Percentiles rank a stretch among this genome's conserved stretches.
These are phyloP conservation scores for Russula earlei DNA, from an alignment of 768 basidiomycete species.

Conservation along the genomic window DNA sequence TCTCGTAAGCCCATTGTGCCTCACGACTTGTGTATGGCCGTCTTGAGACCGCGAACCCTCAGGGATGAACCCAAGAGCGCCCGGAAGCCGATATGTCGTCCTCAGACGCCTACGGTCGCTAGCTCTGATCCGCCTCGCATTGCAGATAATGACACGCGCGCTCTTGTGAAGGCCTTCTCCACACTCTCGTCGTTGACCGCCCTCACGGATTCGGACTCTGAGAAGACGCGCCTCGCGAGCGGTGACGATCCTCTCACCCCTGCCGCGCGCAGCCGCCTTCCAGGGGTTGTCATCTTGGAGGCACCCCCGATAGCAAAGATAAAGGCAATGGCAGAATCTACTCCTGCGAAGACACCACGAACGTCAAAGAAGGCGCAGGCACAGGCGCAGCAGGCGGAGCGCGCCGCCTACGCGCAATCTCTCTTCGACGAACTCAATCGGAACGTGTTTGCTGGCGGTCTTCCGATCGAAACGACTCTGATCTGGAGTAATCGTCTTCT, in stretches of 20 bases:
- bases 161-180: constrained; percentile 10
- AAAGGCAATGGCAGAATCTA: background rate
- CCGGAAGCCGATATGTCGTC: constrained; percentile 2
- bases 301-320: background rate
- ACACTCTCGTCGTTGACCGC: constrained; percentile 11
- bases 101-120: background rate
- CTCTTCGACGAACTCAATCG: constrained; percentile 19
- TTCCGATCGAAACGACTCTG: constrained; percentile 11
- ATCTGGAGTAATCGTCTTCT: constrained; percentile 18
- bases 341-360: constrained; percentile 13
- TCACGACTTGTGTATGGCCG: too few relatives aligned
- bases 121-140: background rate
- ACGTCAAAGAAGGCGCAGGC: constrained; percentile 17
- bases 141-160: background rate
- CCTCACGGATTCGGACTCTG: constrained; percentile 10
- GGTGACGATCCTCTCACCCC: background rate
- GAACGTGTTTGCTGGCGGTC: constrained; percentile 12
- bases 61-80: constrained; percentile 6
- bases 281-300: too few relatives aligned
- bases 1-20: background rate
- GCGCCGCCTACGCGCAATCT: constrained; percentile 14
- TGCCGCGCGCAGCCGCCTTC: background rate
- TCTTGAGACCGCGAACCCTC: background rate
- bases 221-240: background rate
- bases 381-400: constrained; percentile 15